A percentile compares a stretch with the other conserved stretches of the same genome.
Conservation (phyloP, 768 basidiomycete species). For the Lactarius quietus region DNA sequence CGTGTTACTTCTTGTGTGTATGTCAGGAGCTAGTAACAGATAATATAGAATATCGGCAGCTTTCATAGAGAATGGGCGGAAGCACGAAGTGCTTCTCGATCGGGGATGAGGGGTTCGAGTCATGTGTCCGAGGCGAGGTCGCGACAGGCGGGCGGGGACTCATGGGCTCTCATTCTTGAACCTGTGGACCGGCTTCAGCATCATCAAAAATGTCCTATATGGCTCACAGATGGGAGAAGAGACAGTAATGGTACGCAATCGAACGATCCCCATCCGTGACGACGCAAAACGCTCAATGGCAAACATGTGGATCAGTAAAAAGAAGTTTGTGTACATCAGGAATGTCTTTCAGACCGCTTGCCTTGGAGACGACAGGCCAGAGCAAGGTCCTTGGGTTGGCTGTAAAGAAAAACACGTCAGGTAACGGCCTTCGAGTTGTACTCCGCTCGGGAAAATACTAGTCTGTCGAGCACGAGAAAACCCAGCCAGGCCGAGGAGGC, state of each 20-base stretch:
- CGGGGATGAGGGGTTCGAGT: too few species aligned
- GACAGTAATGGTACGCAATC: conserved; percentile 17
- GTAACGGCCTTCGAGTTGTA: conserved; percentile 13
- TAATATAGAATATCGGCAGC: too few species aligned
- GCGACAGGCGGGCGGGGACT: too few species aligned
- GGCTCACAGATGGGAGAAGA: too few species aligned
- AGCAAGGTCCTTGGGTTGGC: conserved; percentile 82
- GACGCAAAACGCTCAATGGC: conserved; percentile 4
- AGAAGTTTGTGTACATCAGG: not conserved
- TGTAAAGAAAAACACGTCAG: conserved; percentile 30
- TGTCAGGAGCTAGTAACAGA: too few species aligned
- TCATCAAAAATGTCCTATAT: too few species aligned
- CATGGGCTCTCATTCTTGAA: too few species aligned
- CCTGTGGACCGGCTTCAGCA: too few species aligned
- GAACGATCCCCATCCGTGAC: conserved; percentile 19
- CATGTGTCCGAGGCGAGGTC: too few species aligned
- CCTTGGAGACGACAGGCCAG: conserved; percentile 77
- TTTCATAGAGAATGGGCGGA: too few species aligned
- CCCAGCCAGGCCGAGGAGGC: conserved; percentile 15
- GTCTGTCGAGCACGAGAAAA: conserved; percentile 9
- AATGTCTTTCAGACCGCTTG: conserved; percentile 55
- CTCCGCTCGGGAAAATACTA: conserved; percentile 13
- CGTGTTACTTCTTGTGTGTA: too few species aligned
- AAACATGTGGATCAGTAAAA: conserved; percentile 2
- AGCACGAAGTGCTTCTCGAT: too few species aligned